Evolutionary conservation across 2,329 filamentous ascomycete species (phyloP), one percentile per base, ranked within the genome.

Genomic region (Ophiostoma piceae): DNA sequence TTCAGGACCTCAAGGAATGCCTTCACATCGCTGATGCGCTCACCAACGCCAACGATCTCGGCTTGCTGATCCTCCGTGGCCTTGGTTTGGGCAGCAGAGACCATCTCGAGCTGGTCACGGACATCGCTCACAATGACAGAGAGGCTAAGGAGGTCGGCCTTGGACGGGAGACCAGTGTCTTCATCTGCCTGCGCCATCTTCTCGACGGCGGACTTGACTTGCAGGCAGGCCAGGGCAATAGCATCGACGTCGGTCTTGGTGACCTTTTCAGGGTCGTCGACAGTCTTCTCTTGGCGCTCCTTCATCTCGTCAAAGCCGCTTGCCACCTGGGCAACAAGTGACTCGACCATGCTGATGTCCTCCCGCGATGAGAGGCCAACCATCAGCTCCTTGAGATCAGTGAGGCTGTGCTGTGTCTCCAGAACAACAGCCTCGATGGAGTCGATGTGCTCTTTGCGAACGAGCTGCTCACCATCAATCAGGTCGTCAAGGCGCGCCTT

Each of bases 401-500:
- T 84, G 14, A 98, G 82, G 0, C 87, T 84, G 69, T 94, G 90
- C 70, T 91, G 92, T 0, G 92, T 90, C 73, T 95, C 91, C 3
- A 88, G 83, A 5, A 96, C 83, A 6, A 86, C 77, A 6, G 80
- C 78, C 75, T 95, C 91, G 2, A 94, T 82, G 0, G 85, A 82
- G 73, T 90, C 87, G 35, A 90, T 79, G 68, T 90, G 86, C 43
- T 89, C 87, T 74, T 88, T 89, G 69, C 84, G 84, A 11, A 93
- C 88, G 1, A 87, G 82, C 70, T 91, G 88, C 43, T 93, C 90
- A 3, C 88, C 85, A 67, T 94, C 86, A 67, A 96, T 86, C 26
- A 87, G 78, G 71, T 96, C 93, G 71, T 97, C 94, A 11, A 98
- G 82, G 66, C 91, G 91, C 5, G 90, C 88, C 77, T 97, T 97